Percentiles rank a stretch among this genome's conserved stretches.
Evolutionary conservation across 2,329 filamentous ascomycete species (phyloP).

Genomic region (Ophiostoma novo-ulmi): DNA sequence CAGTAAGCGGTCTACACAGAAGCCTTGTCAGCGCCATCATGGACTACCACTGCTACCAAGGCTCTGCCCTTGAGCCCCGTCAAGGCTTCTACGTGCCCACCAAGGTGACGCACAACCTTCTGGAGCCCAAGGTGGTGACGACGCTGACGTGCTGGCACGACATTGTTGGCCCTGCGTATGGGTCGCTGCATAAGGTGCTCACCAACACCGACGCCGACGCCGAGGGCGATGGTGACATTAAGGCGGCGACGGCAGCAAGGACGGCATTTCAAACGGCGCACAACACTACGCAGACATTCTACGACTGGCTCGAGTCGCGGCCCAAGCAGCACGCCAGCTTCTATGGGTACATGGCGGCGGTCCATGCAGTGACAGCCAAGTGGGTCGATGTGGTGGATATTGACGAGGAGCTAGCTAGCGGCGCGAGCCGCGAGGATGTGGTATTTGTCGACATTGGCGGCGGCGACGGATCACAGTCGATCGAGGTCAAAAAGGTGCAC

Average conservation of each 20-base stretch:
- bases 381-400: background rate
- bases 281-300: background rate
- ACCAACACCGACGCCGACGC: background rate
- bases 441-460: background rate
- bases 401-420: background rate
- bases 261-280: background rate
- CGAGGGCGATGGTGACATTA: background rate
- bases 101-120: background rate
- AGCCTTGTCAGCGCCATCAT: background rate
- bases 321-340: background rate
- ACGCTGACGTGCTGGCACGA: background rate
- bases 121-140: background rate
- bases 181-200: background rate
- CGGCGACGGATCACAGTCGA: background rate
- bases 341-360: background rate
- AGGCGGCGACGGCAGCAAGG: background rate
- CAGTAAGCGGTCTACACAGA: background rate
- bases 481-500: background rate
- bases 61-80: background rate
- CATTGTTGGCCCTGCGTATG: background rate
- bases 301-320: background rate
- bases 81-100: background rate
- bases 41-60: background rate
- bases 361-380: background rate
- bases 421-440: background rate